These are phyloP conservation scores for Phytopythium sindhum DNA, from an alignment of 352 stramenopile species.

Conservation along the genomic window DNA sequence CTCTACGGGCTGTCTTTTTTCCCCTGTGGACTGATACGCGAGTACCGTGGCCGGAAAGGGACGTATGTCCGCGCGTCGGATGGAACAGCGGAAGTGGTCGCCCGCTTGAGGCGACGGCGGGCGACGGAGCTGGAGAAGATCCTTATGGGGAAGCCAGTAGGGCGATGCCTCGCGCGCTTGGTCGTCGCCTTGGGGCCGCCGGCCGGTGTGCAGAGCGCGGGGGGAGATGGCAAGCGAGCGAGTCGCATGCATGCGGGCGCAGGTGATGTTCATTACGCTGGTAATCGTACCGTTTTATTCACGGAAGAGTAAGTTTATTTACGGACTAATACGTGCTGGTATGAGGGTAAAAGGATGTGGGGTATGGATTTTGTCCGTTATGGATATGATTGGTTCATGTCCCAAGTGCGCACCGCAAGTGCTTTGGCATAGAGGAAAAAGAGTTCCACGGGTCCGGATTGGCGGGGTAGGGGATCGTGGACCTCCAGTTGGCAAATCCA, in stretches of 20 bases:
- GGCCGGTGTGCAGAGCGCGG: background rate
- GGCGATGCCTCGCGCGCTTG: no score
- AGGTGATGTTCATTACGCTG: background rate
- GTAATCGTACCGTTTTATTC: background rate
- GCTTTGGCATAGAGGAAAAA: no score
- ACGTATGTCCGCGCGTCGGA: background rate
- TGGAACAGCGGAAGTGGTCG: background rate
- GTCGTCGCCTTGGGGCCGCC: no score
- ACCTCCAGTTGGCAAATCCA: background rate
- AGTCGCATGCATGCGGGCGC: background rate
- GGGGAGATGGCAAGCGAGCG: background rate
- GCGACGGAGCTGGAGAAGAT: no score
- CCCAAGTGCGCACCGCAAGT: no score
- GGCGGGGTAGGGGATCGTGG: background rate
- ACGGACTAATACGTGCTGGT: background rate
- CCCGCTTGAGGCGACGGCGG: background rate
- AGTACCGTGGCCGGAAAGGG: background rate
- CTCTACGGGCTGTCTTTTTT: background rate
- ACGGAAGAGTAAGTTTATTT: background rate
- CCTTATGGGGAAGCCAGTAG: no score
- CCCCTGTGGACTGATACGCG: background rate
- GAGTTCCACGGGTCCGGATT: background rate
- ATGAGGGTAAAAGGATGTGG: background rate
- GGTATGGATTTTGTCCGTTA: background rate
- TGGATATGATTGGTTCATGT: background rate